Conservation (phyloP, 331 rosid species). For the Cydonia oblonga region DNA sequence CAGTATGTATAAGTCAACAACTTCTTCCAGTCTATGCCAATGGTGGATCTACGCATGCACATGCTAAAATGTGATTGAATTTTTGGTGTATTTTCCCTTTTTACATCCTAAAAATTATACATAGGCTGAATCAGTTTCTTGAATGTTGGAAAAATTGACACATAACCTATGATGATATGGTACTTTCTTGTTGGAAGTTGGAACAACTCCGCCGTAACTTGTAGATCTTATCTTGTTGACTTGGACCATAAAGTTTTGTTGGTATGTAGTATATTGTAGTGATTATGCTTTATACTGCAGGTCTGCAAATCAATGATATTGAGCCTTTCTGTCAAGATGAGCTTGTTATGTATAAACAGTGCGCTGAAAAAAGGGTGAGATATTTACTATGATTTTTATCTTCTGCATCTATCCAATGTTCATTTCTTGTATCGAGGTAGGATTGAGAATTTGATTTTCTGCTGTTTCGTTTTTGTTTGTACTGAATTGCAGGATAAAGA, state of each 20-base stretch:
- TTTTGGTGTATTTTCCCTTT: not conserved
- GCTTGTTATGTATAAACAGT: constrained; percentile 65
- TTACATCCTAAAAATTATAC: not conserved
- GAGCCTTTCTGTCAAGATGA: constrained; percentile 98
- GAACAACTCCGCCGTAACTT: not conserved
- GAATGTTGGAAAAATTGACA: not conserved
- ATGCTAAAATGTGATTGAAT: not conserved
- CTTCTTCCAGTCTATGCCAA: not conserved
- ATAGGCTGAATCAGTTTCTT: not conserved
- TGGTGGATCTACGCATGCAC: not conserved
- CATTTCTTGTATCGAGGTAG: not conserved
- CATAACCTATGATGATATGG: not conserved
- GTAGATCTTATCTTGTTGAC: not conserved
- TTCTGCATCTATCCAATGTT: constrained; percentile 5
- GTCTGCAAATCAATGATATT: constrained; percentile 93
- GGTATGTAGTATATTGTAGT: not conserved
- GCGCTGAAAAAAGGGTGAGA: constrained; percentile 79
- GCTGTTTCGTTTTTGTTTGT: constrained; percentile 5
- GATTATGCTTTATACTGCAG: constrained; percentile 18
- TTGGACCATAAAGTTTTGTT: not conserved
- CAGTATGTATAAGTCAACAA: not conserved
- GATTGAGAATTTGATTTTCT: constrained; percentile 4
- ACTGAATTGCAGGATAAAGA: constrained; percentile 52
- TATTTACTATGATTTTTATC: not conserved
- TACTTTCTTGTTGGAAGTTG: not conserved